These are phyloP conservation scores for Rhododendron ovatum DNA, from an alignment of 148 eudicot genomes.

Conservation along the genomic window DNA sequence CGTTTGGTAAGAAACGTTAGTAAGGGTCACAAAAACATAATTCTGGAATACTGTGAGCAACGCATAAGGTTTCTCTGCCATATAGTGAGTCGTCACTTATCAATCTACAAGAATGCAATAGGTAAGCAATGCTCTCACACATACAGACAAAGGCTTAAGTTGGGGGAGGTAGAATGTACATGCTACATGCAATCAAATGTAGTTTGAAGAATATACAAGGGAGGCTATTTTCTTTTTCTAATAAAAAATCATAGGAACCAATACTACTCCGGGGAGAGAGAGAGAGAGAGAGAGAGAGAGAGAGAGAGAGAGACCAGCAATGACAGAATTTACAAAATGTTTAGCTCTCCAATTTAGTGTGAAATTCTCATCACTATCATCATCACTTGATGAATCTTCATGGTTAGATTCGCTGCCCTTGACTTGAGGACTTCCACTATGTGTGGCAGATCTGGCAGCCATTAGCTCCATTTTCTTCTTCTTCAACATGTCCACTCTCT, in stretches of 20 bases:
- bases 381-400: conserved; percentile 76
- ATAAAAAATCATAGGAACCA: not conserved
- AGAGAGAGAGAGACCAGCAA: conserved; percentile 5
- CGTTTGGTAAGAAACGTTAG: not conserved
- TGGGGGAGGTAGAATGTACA: not conserved
- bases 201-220: not conserved
- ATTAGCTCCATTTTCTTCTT: conserved; percentile 65
- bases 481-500: conserved; percentile 69
- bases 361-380: conserved; percentile 59
- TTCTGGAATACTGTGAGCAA: not conserved
- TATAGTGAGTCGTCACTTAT: not conserved
- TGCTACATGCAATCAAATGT: not conserved
- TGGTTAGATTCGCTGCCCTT: conserved; percentile 32
- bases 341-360: conserved; percentile 93
- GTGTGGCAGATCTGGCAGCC: conserved; percentile 48
- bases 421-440: conserved; percentile 24
- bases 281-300: conserved; percentile 5
- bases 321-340: conserved; percentile 37
- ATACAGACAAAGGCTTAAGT: not conserved
- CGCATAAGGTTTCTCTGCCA: not conserved
- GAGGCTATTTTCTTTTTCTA: not conserved
- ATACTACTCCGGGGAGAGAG: not conserved
- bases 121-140: not conserved
- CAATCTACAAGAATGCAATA: not conserved
- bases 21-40: not conserved